Evolutionary conservation across 169 alveolate species (phyloP).

Genomic region (Toxoplasma gondii): DNA sequence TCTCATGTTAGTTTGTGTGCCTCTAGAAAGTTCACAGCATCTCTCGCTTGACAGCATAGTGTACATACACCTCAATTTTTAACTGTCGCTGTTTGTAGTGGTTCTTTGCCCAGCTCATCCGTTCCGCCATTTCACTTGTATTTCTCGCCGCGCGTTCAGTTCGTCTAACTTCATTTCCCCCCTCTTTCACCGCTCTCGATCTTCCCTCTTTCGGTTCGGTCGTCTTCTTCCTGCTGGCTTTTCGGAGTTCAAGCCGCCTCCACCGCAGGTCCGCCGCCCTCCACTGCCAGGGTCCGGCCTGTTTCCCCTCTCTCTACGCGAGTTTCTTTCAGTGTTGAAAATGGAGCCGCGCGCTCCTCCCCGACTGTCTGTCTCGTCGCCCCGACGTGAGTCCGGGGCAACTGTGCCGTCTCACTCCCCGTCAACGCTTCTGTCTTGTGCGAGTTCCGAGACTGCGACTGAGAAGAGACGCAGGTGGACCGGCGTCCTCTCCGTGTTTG

Average conservation of each 20-base stretch:
- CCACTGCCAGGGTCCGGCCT: no score
- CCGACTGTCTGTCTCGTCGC: neutral
- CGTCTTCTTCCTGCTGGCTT: no score
- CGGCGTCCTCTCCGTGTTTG: slow-evolving; percentile 30
- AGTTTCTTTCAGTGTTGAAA: neutral
- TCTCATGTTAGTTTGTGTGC: no score
- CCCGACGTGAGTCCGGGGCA: neutral
- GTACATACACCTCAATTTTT: no score
- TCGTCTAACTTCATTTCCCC: neutral
- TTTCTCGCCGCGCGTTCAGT: neutral
- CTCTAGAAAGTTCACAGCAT: no score
- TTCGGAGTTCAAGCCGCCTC: no score
- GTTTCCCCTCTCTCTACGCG: neutral
- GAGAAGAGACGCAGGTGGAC: neutral
- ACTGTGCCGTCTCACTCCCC: neutral
- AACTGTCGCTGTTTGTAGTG: no score
- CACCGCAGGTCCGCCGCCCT: no score
- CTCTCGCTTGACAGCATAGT: no score
- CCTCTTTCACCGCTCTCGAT: neutral
- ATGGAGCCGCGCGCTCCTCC: neutral
- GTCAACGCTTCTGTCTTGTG: neutral
- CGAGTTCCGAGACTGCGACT: neutral
- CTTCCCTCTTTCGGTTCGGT: neutral
- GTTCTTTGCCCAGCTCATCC: neutral
- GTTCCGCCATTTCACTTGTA: neutral